These are phyloP conservation scores for Saposhnikovia divaricata DNA, from an alignment of 129 eudicot species.

Conservation along the genomic window DNA sequence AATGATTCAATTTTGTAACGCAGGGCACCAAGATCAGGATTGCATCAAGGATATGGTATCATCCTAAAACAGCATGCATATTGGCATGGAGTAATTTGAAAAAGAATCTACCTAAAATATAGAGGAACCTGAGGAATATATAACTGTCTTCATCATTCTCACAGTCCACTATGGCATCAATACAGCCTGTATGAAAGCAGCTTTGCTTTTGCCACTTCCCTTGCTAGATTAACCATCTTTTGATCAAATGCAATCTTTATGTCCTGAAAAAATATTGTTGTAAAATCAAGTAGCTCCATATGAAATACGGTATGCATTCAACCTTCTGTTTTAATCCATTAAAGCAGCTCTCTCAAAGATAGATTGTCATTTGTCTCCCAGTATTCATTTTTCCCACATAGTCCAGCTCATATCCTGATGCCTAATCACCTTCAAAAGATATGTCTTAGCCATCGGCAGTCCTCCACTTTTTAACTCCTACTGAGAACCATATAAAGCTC, in stretches of 20 bases:
- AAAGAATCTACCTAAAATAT: slow-evolving; percentile 43
- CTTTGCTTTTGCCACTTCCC: too few species aligned
- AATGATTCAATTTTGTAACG: slow-evolving; percentile 6
- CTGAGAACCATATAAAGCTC: slow-evolving; percentile 76
- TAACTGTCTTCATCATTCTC: slow-evolving; percentile 85
- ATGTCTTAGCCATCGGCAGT: slow-evolving; percentile 93
- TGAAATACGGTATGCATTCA: slow-evolving; percentile 81
- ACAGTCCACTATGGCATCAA: slow-evolving; percentile 81
- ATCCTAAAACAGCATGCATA: neutral
- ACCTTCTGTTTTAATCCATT: slow-evolving; percentile 69
- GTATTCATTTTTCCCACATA: slow-evolving; percentile 86
- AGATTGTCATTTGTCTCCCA: slow-evolving; percentile 45
- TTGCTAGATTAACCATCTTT: too few species aligned
- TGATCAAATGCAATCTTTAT: slow-evolving; percentile 39
- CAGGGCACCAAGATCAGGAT: slow-evolving; percentile 13
- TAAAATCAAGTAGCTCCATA: slow-evolving; percentile 73
- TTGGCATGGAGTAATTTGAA: slow-evolving; percentile 20
- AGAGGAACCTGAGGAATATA: slow-evolving; percentile 77
- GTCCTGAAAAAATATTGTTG: slow-evolving; percentile 73
- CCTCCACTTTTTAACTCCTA: slow-evolving; percentile 80
- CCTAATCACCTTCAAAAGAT: slow-evolving; percentile 70
- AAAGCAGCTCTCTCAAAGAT: slow-evolving; percentile 56
- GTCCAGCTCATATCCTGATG: slow-evolving; percentile 90
- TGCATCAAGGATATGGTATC: neutral
- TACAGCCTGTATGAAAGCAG: slow-evolving; percentile 49